Evolutionary conservation across 1,284 basidiomycete genomes (phyloP).

Genomic region (Athelia sp.): DNA sequence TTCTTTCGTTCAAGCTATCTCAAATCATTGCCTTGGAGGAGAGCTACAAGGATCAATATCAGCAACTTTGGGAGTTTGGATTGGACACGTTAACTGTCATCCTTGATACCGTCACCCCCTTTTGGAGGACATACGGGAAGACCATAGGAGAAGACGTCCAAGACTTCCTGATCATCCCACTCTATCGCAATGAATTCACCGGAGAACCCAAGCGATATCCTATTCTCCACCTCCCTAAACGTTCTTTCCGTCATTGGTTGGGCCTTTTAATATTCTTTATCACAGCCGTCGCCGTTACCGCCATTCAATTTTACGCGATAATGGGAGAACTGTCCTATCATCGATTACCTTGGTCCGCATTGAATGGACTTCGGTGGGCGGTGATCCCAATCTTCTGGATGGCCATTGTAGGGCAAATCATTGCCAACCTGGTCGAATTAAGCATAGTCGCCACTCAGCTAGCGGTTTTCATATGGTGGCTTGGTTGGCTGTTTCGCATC

Average conservation of each 20-base stretch:
- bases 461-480: slow-evolving; percentile 62
- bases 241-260: slow-evolving; percentile 64
- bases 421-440: slow-evolving; percentile 49
- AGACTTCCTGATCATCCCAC: slow-evolving; percentile 73
- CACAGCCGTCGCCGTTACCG: slow-evolving; percentile 35
- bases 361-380: slow-evolving; percentile 54
- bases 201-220: slow-evolving; percentile 66
- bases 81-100: slow-evolving; percentile 70
- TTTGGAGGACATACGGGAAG: slow-evolving; percentile 76
- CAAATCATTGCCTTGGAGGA: slow-evolving; percentile 65
- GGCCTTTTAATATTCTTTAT: slow-evolving; percentile 48
- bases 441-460: slow-evolving; percentile 50
- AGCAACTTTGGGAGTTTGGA: slow-evolving; percentile 71
- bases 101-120: slow-evolving; percentile 66
- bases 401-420: slow-evolving; percentile 56
- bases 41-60: slow-evolving; percentile 69
- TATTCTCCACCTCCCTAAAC: slow-evolving; percentile 50
- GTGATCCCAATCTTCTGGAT: slow-evolving; percentile 56
- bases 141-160: slow-evolving; percentile 70
- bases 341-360: slow-evolving; percentile 49
- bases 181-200: slow-evolving; percentile 77
- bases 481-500: slow-evolving; percentile 58
- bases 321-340: slow-evolving; percentile 43
- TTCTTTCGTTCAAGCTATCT: slow-evolving; percentile 51
- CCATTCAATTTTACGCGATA: slow-evolving; percentile 53